These are phyloP conservation scores for Purshia tridentata DNA, from an alignment of 306 rosid species.

Conservation along the genomic window DNA sequence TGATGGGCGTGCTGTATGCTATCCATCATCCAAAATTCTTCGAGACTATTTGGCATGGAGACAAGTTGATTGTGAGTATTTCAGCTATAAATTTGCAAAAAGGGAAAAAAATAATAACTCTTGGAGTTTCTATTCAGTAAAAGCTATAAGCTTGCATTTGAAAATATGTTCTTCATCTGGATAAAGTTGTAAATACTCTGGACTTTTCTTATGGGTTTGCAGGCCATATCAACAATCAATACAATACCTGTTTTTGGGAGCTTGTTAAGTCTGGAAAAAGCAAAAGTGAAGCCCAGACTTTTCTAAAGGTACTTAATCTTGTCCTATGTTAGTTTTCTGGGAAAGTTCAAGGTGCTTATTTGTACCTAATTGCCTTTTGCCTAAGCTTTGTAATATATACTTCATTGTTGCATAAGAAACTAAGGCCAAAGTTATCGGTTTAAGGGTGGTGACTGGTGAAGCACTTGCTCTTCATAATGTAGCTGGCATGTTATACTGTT, in stretches of 20 bases:
- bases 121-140: not conserved
- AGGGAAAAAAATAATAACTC: not conserved
- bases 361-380: too few relatives aligned
- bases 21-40: conserved; percentile 67
- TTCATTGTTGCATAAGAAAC: too few relatives aligned
- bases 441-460: too few relatives aligned
- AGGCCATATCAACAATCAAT: conserved; percentile 87
- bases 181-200: not conserved
- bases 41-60: conserved; percentile 86
- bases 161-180: not conserved
- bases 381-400: too few relatives aligned
- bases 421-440: too few relatives aligned
- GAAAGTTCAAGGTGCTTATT: too few relatives aligned
- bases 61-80: conserved; percentile 79
- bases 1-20: conserved; percentile 84
- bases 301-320: conserved; percentile 39
- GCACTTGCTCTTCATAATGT: too few relatives aligned
- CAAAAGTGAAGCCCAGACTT: conserved; percentile 66
- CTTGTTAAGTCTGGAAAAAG: conserved; percentile 72
- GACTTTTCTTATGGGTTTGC: conserved; percentile 6
- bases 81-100: not conserved
- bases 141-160: not conserved
- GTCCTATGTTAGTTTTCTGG: too few relatives aligned
- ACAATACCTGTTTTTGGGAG: conserved; percentile 90
- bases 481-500: too few relatives aligned